Percentiles rank a stretch among this genome's conserved stretches.
phyloP scores from a whole-genome alignment of 495 filamentous ascomycete genomes.

The Daldinia bambusicola region DNA sequence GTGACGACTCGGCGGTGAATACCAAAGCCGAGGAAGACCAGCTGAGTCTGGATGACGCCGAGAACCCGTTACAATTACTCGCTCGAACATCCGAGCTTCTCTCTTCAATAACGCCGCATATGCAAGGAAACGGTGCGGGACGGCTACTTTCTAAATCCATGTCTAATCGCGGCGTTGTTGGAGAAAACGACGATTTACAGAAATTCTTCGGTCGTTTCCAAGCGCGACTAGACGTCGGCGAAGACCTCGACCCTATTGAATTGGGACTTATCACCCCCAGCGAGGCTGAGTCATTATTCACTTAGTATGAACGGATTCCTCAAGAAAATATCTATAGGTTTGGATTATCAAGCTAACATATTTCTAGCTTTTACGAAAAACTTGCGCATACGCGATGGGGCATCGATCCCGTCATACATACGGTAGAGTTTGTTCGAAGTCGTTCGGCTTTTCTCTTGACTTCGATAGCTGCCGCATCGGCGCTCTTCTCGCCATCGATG shows the following conservation, averaged over 20 bases:
- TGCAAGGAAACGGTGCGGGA: constrained; percentile 16
- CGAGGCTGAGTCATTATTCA: constrained; percentile 71
- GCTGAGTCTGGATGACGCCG: constrained; percentile 74
- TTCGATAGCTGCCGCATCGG: constrained; percentile 71
- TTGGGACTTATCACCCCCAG: constrained; percentile 69
- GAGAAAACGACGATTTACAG: constrained; percentile 48
- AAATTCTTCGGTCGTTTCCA: constrained; percentile 70
- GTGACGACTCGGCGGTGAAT: constrained; percentile 40
- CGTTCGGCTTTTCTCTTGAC: constrained; percentile 77
- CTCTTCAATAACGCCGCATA: constrained; percentile 58
- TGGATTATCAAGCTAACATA: constrained; percentile 15
- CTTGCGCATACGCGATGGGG: constrained; percentile 81
- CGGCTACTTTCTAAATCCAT: constrained; percentile 34
- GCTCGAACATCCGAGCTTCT: constrained; percentile 76
- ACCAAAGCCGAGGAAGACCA: constrained; percentile 54
- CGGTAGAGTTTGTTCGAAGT: constrained; percentile 68
- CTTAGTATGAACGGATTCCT: constrained; percentile 61
- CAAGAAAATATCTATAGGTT: neutral
- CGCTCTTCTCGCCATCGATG: constrained; percentile 70
- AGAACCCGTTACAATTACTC: constrained; percentile 76
- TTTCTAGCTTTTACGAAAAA: constrained; percentile 70
- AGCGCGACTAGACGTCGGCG: constrained; percentile 68
- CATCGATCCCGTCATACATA: constrained; percentile 72
- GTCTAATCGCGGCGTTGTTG: constrained; percentile 37
- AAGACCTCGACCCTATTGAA: constrained; percentile 73